Base-by-base conservation (phyloP, 2,329 filamentous ascomycete species). In the Dactylonectria estremocensis region DNA sequence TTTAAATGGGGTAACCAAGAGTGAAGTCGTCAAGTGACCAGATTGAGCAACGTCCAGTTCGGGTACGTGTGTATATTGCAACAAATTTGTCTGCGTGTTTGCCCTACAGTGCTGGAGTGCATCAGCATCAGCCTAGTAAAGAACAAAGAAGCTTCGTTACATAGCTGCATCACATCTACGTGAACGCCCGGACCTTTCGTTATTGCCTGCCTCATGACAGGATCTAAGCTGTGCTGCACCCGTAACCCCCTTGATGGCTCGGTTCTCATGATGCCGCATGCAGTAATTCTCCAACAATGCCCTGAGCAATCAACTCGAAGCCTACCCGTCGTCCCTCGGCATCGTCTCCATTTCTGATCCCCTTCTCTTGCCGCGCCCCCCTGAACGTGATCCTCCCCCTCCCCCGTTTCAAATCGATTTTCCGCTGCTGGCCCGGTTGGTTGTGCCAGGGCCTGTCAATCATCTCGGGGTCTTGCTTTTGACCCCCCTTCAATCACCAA, bases 401-500 rank as follows among this genome's bases (percentile, higher is more conserved):
- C 63, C 60, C 45, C 49, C 28, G 57, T 66, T 66, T 66, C 63
- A 65, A 24, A 43, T 61, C 40, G 40, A 50, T 53, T 61, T 60
- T 37, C 49, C 49, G 24, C 46, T 49, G 48, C 50, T 59, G 35
- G 46, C 40, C 40, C 33, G 63, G 63, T 61, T 65, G 63, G 56
- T 46, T 20, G 48, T 14, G n/a, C n/a, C 40, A 54, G 52, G 46
- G 18, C 45, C 33, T 50, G 43, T 52, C 16, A 43, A 43, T 33
- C 28, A n/a, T 24, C 48, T 55, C 54, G 59, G 46, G 55, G 22
- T 18, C 57, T 61, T 61, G 18, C 49, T 60, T 22, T 57, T 35
- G 24, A 28, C 24, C 28, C 33, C 49, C 54, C 45, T 37, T 40
- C 54, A 65, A 50, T 43, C 63, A 49, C 31, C 35, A 55, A 28